Evolutionary conservation across 2,329 filamentous ascomycete genomes (phyloP), one percentile per base, ranked within the genome.

Genomic region (Fusarium austroafricanum): DNA sequence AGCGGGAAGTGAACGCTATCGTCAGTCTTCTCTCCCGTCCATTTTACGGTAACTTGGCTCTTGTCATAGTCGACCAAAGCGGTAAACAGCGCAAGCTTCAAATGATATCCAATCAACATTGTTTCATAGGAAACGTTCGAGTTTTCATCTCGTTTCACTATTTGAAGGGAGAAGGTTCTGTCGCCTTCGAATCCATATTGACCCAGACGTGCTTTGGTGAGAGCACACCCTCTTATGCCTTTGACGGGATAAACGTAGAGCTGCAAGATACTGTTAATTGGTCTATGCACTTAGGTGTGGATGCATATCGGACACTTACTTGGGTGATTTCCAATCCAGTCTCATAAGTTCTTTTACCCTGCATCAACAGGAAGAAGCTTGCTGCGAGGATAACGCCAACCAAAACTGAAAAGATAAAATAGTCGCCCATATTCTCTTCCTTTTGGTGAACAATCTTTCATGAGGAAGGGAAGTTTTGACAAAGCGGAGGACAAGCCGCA

Each of bases 181-280:
- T 73, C 71, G 2, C 71, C 71, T 6, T 69, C 51, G 2, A 73
- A 49, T 0, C 71, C 71, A n/a, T 67, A 69, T 2, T 49, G 53
- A 0, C 71, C 55, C 0, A 73, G 42, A 0, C 33, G 46, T 5
- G 70, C 71, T 43, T 61, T 60, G 0, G 35, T 40, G 5, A 73
- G 5, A 3, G 65, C 26, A 10, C 46, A 72, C 3, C 71, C 71
- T 12, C 71, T 56, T 2, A 73, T 42, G 0, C 71, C 59, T 20
- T 73, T 73, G 18, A 73, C 60, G 2, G 71, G 71, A 15, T 73
- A 73, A 2, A 72, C 69, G 20, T 73, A 65, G n/a, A 73, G 43
- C 71, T 73, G 15, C 1, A 4, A 17, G 5, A 3, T 2, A 2
- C 6, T 50, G n/a, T 65, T 8, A 65, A 42, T n/a, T n/a, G 15